Percentiles rank a stretch among this genome's conserved stretches.
Evolutionary conservation across 345 rosid genomes (phyloP).

Genomic region (Rhizophora mangle): DNA sequence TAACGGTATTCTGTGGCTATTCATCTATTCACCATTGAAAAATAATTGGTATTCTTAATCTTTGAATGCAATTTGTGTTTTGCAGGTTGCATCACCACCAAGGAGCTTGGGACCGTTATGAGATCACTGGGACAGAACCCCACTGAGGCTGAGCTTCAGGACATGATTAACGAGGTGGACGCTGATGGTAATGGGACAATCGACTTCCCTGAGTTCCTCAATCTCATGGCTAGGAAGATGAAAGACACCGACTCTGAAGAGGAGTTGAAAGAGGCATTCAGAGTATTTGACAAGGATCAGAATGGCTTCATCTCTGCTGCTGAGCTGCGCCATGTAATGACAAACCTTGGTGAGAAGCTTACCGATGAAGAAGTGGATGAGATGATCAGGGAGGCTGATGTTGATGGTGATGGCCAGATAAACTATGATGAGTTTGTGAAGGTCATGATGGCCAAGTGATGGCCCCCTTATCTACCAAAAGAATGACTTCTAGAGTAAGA

Average conservation of each 20-base stretch:
- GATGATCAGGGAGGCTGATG: slow-evolving; percentile 57
- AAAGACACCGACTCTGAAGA: slow-evolving; percentile 60
- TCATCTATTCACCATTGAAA: too few species aligned
- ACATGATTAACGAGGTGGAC: slow-evolving; percentile 53
- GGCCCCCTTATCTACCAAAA: not conserved
- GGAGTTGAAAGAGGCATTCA: slow-evolving; percentile 57
- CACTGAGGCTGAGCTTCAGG: slow-evolving; percentile 51
- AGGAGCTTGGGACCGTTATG: slow-evolving; percentile 55
- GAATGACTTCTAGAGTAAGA: not conserved
- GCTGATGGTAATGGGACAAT: slow-evolving; percentile 57
- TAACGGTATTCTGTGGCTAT: too few species aligned
- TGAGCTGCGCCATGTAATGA: slow-evolving; percentile 59
- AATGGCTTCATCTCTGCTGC: slow-evolving; percentile 51
- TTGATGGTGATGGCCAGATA: slow-evolving; percentile 60
- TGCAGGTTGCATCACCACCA: slow-evolving; percentile 49
- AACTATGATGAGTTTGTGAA: slow-evolving; percentile 57
- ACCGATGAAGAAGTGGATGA: slow-evolving; percentile 57
- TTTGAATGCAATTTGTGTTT: not conserved
- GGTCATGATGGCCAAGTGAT: slow-evolving; percentile 61
- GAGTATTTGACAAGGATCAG: slow-evolving; percentile 56
- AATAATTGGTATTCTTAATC: too few species aligned
- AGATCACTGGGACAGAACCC: slow-evolving; percentile 55
- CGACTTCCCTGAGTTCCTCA: slow-evolving; percentile 53
- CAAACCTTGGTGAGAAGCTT: slow-evolving; percentile 54
- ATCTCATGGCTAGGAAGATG: slow-evolving; percentile 61